phyloP scores from a whole-genome alignment of 805 yeast genomes.

The Myxozyma mucilagina region DNA sequence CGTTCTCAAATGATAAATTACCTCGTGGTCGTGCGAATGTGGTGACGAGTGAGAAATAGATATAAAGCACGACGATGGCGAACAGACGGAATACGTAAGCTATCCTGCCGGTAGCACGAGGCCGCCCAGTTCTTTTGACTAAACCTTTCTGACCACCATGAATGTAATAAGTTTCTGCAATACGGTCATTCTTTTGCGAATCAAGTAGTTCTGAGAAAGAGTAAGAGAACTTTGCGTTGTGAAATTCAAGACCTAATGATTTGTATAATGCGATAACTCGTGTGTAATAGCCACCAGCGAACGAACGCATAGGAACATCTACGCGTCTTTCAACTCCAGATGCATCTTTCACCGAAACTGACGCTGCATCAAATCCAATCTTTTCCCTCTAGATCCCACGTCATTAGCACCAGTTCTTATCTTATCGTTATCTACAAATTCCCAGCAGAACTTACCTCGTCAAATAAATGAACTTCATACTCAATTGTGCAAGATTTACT shows the following conservation, averaged over 20 bases:
- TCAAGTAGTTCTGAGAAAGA: slow-evolving; percentile 20
- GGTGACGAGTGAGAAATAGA: slow-evolving; percentile 21
- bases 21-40: slow-evolving; percentile 14
- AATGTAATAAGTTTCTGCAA: slow-evolving; percentile 17
- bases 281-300: slow-evolving; percentile 27
- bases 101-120: neutral
- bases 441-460: slow-evolving; percentile 28
- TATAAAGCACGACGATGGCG: slow-evolving; percentile 9
- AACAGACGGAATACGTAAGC: neutral
- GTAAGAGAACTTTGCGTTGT: slow-evolving; percentile 26
- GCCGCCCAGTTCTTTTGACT: slow-evolving; percentile 19
- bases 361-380: slow-evolving; percentile 27
- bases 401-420: neutral
- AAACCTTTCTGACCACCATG: slow-evolving; percentile 23
- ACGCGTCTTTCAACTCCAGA: slow-evolving; percentile 17
- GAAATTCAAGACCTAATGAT: slow-evolving; percentile 22
- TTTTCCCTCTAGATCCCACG: neutral
- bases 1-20: slow-evolving; percentile 18
- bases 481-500: neutral
- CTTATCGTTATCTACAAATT: too few species aligned
- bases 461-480: slow-evolving; percentile 27
- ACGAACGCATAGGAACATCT: slow-evolving; percentile 31
- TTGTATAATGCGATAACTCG: slow-evolving; percentile 19
- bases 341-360: slow-evolving; percentile 17
- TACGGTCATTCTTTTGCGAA: neutral